Evolutionary conservation across 768 basidiomycete species (phyloP).

Genomic region (Suillus discolor): DNA sequence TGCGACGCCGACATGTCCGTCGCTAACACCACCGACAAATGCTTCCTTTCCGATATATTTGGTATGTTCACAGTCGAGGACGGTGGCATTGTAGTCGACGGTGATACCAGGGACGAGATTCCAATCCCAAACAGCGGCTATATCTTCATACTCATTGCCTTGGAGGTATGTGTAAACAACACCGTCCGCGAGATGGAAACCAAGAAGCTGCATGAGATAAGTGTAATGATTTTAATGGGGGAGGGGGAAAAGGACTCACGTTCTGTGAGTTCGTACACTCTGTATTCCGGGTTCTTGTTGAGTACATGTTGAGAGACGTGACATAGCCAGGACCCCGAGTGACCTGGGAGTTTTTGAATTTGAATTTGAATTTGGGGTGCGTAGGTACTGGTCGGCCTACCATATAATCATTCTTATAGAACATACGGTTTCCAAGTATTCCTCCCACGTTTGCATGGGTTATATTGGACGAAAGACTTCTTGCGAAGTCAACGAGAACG

Average conservation of each 20-base stretch:
- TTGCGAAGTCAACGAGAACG: slow-evolving; percentile 40
- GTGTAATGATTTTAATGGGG: background rate
- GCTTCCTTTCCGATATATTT: slow-evolving; percentile 47
- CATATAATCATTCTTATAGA: slow-evolving; percentile 72
- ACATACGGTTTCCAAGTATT: slow-evolving; percentile 63
- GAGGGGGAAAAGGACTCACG: slow-evolving; percentile 32
- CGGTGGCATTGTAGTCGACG: slow-evolving; percentile 59
- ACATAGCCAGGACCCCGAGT: slow-evolving; percentile 65
- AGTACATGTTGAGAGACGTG: slow-evolving; percentile 64
- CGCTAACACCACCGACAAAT: slow-evolving; percentile 70
- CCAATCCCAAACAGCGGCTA: slow-evolving; percentile 76
- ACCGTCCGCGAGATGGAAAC: slow-evolving; percentile 73
- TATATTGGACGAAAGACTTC: slow-evolving; percentile 37
- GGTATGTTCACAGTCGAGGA: slow-evolving; percentile 48
- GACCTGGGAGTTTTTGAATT: slow-evolving; percentile 41
- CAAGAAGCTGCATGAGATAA: slow-evolving; percentile 46
- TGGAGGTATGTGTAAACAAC: slow-evolving; percentile 61
- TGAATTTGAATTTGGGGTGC: background rate
- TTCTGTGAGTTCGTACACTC: slow-evolving; percentile 70
- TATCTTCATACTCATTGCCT: slow-evolving; percentile 76
- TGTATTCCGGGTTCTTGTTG: slow-evolving; percentile 57
- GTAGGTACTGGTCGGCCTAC: slow-evolving; percentile 32
- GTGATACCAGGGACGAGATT: slow-evolving; percentile 76
- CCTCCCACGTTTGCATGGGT: slow-evolving; percentile 57
- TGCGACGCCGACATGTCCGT: slow-evolving; percentile 55